A percentile compares a stretch with the other conserved stretches of the same genome.
Conservation (phyloP, 1,139 yeast genomes). For the Pichia sp. region DNA sequence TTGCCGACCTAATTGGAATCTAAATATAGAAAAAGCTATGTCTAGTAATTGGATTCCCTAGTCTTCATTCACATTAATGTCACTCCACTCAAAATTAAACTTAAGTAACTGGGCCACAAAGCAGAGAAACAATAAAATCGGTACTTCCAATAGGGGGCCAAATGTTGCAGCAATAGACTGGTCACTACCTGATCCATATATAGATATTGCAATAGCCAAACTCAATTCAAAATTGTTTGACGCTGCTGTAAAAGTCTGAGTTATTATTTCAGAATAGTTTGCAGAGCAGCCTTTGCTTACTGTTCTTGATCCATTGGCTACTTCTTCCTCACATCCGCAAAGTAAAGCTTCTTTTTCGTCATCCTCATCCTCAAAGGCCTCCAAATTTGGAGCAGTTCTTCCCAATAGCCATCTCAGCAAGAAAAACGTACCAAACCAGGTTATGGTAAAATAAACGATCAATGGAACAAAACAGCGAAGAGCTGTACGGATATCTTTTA, state of each 20-base stretch:
- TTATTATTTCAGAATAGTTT: conserved; percentile 39
- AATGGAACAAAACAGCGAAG: conserved; percentile 51
- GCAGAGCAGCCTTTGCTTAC: conserved; percentile 37
- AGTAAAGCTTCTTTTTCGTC: conserved; percentile 20
- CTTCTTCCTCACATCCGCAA: conserved; percentile 40
- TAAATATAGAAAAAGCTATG: not conserved
- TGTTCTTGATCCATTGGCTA: conserved; percentile 13
- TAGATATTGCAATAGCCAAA: conserved; percentile 50
- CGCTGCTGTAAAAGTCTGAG: conserved; percentile 57
- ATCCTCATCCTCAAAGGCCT: conserved; percentile 3
- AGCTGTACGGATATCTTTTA: conserved; percentile 47
- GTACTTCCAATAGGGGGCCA: conserved; percentile 57
- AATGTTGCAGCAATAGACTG: conserved; percentile 59
- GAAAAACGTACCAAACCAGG: conserved; percentile 46
- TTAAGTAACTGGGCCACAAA: conserved; percentile 36
- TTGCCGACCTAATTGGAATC: not conserved
- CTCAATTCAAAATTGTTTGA: conserved; percentile 54
- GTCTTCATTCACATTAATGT: not conserved
- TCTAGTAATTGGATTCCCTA: not conserved
- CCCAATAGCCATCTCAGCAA: conserved; percentile 35
- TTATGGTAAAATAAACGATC: conserved; percentile 42
- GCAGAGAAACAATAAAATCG: conserved; percentile 44
- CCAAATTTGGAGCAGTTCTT: conserved; percentile 9
- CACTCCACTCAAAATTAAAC: not conserved
- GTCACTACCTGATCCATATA: conserved; percentile 50